phyloP scores from a whole-genome alignment of 352 stramenopile species.

The Phytophthora tentaculata region DNA sequence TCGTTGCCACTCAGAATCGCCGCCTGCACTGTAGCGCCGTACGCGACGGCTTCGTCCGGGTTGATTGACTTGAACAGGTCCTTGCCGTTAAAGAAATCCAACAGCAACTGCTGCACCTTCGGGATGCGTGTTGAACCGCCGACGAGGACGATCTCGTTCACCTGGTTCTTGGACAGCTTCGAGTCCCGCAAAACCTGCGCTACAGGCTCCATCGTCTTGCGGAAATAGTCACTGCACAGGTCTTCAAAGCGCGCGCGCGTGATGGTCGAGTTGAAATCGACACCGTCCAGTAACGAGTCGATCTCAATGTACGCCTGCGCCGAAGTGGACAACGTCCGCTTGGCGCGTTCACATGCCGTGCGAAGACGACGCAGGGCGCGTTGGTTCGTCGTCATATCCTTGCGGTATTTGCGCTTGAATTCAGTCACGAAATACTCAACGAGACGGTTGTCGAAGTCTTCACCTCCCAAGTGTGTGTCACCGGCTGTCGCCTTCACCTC shows the following conservation, averaged over 20 bases:
- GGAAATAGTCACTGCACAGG: slow-evolving; percentile 91
- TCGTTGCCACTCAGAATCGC: slow-evolving; percentile 70
- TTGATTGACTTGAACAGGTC: slow-evolving; percentile 85
- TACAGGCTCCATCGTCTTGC: slow-evolving; percentile 90
- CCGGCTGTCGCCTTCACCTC: slow-evolving; percentile 96
- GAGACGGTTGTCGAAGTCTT: slow-evolving; percentile 95
- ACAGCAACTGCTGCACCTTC: slow-evolving; percentile 65
- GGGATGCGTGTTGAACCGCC: slow-evolving; percentile 84
- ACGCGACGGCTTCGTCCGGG: slow-evolving; percentile 82
- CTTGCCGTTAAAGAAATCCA: slow-evolving; percentile 78
- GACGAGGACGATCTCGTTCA: slow-evolving; percentile 88
- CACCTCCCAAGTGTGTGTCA: slow-evolving; percentile 94
- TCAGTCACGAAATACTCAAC: slow-evolving; percentile 94
- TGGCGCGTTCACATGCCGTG: slow-evolving; percentile 94
- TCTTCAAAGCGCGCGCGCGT: slow-evolving; percentile 93
- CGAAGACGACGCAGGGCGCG: slow-evolving; percentile 90
- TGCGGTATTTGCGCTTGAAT: slow-evolving; percentile 92
- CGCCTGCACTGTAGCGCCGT: slow-evolving; percentile 79
- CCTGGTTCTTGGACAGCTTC: slow-evolving; percentile 88
- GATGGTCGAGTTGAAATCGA: slow-evolving; percentile 95
- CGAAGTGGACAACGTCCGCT: slow-evolving; percentile 93
- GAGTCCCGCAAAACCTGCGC: slow-evolving; percentile 90
- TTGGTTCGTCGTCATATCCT: slow-evolving; percentile 91
- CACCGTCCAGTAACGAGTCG: slow-evolving; percentile 93
- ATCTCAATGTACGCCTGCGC: slow-evolving; percentile 96